phyloP scores from a whole-genome alignment of 129 eudicot genomes.

The Mikania micrantha region DNA sequence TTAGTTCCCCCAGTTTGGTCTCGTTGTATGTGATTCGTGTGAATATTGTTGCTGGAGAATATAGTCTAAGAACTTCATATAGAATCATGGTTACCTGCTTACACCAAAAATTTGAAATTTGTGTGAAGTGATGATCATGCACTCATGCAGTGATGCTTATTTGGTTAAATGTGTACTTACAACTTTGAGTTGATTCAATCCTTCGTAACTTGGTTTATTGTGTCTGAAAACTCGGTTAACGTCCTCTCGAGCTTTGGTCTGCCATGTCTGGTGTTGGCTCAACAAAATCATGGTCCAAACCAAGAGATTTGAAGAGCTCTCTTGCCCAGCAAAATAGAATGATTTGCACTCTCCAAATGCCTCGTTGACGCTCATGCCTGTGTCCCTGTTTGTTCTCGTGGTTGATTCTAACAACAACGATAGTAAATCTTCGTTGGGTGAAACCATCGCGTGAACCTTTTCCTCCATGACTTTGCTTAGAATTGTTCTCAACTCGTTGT shows the following conservation, averaged over 20 bases:
- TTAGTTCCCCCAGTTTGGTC: constrained; percentile 37
- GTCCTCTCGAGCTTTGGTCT: constrained; percentile 50
- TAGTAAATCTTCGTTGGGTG: constrained; percentile 35
- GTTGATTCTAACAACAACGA: constrained; percentile 42
- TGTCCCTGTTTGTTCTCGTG: constrained; percentile 17
- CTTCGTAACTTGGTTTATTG: constrained; percentile 42
- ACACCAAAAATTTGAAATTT: neutral
- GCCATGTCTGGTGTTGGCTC: constrained; percentile 61
- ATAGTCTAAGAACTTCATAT: constrained; percentile 44
- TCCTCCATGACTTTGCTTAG: constrained; percentile 30
- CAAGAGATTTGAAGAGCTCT: constrained; percentile 49
- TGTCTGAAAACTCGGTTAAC: constrained; percentile 42
- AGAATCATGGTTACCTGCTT: constrained; percentile 39
- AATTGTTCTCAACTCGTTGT: constrained; percentile 31
- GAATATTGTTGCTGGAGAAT: constrained; percentile 39
- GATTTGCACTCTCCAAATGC: constrained; percentile 66
- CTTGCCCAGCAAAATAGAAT: constrained; percentile 74
- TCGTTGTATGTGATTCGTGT: constrained; percentile 24
- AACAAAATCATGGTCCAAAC: constrained; percentile 67
- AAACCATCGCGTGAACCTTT: constrained; percentile 28
- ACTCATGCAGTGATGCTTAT: neutral
- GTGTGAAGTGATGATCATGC: neutral
- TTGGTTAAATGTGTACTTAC: constrained; percentile 34
- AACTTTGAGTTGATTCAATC: constrained; percentile 49
- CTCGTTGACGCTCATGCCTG: constrained; percentile 41